phyloP scores from a whole-genome alignment of 1,284 basidiomycete genomes.

The Phylloporus gajari region DNA sequence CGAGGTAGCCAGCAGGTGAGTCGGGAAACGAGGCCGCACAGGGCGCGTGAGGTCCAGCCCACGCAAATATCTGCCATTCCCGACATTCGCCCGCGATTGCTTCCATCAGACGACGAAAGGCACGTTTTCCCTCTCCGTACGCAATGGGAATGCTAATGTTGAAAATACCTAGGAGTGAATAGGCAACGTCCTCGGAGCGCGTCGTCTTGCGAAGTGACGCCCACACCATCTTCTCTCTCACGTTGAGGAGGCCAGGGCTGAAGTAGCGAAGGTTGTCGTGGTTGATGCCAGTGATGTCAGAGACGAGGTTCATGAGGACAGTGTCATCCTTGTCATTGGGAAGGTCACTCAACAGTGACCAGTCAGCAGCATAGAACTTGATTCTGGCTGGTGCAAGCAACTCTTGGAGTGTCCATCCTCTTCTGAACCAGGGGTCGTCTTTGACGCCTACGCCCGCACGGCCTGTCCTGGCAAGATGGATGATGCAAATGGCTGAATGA shows the following conservation, averaged over 20 bases:
- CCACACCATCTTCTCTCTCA: constrained; percentile 35
- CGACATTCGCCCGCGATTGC: constrained; percentile 26
- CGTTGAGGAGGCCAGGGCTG: constrained; percentile 26
- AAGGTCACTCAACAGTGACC: constrained; percentile 15
- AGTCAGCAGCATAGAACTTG: constrained; percentile 30
- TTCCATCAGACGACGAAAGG: constrained; percentile 38
- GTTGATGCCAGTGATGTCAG: constrained; percentile 20
- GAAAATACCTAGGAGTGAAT: constrained; percentile 12
- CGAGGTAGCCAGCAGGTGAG: constrained; percentile 30
- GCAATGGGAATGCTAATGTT: constrained; percentile 35
- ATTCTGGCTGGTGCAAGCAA: constrained; percentile 32
- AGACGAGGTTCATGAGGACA: constrained; percentile 16
- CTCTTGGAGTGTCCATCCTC: constrained; percentile 23
- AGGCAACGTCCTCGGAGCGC: constrained; percentile 1
- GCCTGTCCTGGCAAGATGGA: constrained; percentile 20
- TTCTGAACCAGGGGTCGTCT: constrained; percentile 1
- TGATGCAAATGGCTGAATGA: constrained; percentile 27
- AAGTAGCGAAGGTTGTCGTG: constrained; percentile 21
- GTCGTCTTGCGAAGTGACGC: constrained; percentile 13
- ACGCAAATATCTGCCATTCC: constrained; percentile 31
- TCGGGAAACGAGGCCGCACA: constrained; percentile 30
- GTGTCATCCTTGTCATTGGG: constrained; percentile 32
- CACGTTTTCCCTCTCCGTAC: constrained; percentile 38
- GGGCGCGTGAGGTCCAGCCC: constrained; percentile 33
- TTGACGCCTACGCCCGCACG: not conserved